Evolutionary conservation across 208 protist genomes (phyloP), one percentile per base, ranked within the genome.

Genomic region (Acanthamoeba quina): DNA sequence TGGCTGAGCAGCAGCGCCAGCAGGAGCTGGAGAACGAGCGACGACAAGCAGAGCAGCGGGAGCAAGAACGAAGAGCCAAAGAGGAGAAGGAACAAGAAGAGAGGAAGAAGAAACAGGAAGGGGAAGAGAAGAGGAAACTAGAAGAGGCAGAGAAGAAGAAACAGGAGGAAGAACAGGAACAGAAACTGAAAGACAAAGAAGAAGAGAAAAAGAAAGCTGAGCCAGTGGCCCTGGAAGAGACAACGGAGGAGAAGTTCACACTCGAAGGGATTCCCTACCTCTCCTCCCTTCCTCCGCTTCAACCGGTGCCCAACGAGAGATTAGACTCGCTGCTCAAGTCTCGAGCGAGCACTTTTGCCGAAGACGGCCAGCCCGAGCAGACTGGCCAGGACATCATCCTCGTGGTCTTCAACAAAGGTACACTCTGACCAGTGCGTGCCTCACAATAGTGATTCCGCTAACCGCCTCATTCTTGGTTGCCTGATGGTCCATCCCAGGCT

Each of bases 21-120:
- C 72, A 82, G 29, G 24, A 82, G 29, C 72, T 54, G 17, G 34
- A 82, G 58, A 64, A 24, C 24, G 58, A 64, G 58, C 58, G 58
- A n/a, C 58, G 58, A 29, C 58, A 29, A n/a, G 54, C 54, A 7
- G 54, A 24, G 15, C 54, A 58, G 54, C 17, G 58, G 31, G 31
- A 54, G 34, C 41, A 82, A 29, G n/a, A n/a, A n/a, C 34, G 37
- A 37, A 15, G 0, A 37, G 31, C 70, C 5, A 19, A 17, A 17
- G n/a, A n/a, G n/a, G n/a, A 78, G 70, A 78, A 78, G 70, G 21
- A 78, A 78, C 19, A 3, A 15, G 70, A 78, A 9, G 37, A 78
- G 21, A 24, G 21, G n/a, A n/a, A n/a, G 47, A 49, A 49, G 47
- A 49, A 11, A 11, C 47, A 15, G 11, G 34, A 78, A n/a, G n/a